phyloP scores from a whole-genome alignment of 345 rosid species.

The Sonneratia alba region DNA sequence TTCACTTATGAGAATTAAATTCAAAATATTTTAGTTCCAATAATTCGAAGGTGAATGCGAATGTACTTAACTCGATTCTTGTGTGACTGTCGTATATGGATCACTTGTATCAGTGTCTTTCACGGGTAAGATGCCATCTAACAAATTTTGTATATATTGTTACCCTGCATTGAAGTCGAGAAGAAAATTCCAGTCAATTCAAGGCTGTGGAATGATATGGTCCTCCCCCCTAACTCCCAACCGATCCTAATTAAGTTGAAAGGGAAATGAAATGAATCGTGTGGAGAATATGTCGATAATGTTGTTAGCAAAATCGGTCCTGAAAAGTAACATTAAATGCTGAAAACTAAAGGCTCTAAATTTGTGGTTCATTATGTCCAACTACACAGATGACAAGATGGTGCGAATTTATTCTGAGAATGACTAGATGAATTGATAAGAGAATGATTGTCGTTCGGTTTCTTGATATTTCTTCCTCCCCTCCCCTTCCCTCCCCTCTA shows the following conservation, averaged over 20 bases:
- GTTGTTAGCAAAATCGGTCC: neutral
- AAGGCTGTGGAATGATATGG: neutral
- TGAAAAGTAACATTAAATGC: neutral
- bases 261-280: neutral
- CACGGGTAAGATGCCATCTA: too few relatives aligned
- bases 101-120: too few relatives aligned
- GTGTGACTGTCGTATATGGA: too few relatives aligned
- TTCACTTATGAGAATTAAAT: too few relatives aligned
- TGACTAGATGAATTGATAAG: neutral
- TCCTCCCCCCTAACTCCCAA: neutral
- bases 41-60: too few relatives aligned
- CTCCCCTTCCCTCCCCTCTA: too few relatives aligned
- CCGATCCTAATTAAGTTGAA: neutral
- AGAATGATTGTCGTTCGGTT: neutral
- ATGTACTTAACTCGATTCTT: too few relatives aligned
- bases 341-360: neutral
- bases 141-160: too few relatives aligned
- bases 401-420: neutral
- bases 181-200: neutral
- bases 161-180: too few relatives aligned
- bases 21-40: too few relatives aligned
- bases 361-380: neutral
- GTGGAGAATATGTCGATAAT: neutral
- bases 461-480: neutral
- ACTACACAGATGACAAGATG: neutral